A percentile compares a stretch with the other conserved stretches of the same genome.
Evolutionary conservation across 129 eudicot species (phyloP).

Genomic region (Chrysanthemum lavandulifolium): DNA sequence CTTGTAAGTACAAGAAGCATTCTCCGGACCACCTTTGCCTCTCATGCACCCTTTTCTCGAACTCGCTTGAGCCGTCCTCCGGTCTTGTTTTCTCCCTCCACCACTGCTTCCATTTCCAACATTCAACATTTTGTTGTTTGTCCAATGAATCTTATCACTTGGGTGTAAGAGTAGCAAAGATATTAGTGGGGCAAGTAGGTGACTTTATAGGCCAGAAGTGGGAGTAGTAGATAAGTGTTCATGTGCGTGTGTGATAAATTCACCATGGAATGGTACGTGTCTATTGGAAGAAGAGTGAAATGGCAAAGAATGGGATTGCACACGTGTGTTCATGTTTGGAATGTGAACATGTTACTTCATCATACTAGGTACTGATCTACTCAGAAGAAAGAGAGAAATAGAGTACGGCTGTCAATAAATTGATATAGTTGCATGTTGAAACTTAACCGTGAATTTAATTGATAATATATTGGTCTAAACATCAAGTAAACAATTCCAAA

Average conservation of each 20-base stretch:
- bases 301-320: slow-evolving; percentile 36
- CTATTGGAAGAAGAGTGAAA: slow-evolving; percentile 34
- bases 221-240: slow-evolving; percentile 31
- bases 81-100: slow-evolving; percentile 25
- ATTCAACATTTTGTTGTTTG: slow-evolving; percentile 9
- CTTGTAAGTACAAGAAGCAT: slow-evolving; percentile 73
- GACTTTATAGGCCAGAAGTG: slow-evolving; percentile 30
- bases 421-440: too few species aligned
- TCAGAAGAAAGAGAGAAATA: neutral
- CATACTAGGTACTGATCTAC: too few species aligned
- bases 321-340: slow-evolving; percentile 34
- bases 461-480: too few species aligned
- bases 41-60: slow-evolving; percentile 87
- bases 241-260: slow-evolving; percentile 23
- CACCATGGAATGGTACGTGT: slow-evolving; percentile 28
- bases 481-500: too few species aligned
- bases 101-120: slow-evolving; percentile 26
- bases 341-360: slow-evolving; percentile 24
- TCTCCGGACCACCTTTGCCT: slow-evolving; percentile 92
- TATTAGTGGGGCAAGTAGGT: slow-evolving; percentile 12
- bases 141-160: slow-evolving; percentile 2
- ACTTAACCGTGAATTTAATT: too few species aligned
- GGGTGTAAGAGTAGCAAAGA: slow-evolving; percentile 5
- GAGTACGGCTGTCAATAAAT: too few species aligned
- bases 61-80: slow-evolving; percentile 48